Base-by-base conservation (phyloP, 2,329 filamentous ascomycete genomes). In the Pezicula neosporulosa region DNA sequence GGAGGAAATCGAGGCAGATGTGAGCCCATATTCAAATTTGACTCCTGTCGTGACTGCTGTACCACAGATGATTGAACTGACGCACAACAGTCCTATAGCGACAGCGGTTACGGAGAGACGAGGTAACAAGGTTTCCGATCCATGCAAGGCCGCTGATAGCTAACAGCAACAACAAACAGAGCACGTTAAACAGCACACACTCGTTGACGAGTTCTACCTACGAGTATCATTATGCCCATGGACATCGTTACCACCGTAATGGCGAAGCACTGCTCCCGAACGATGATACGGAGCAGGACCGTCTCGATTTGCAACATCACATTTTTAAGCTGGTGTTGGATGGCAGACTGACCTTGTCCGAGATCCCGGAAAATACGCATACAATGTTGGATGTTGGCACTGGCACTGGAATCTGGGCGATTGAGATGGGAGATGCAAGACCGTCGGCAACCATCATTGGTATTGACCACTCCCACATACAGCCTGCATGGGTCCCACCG, bases 321-420 rank as follows among this genome's bases (percentile, higher is more conserved):
- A 56, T 59, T 38, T 52, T 53, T 21, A 43, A 45, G 30, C 44
- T 58, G 33, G 30, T 46, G n/a, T 41, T 56, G n/a, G 58, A 50
- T 30, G 54, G 51, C 18, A 59, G 60, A 2, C 53, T 61, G 6
- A 62, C 59, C 16, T 52, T 57, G 2, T 38, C 48, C 3, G n/a
- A n/a, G 10, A 44, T 56, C 12, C 54, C 46, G 8, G 13, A 42
- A 12, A 80, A 80, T 47, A 55, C 58, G 6, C 59, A 60, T 12
- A 59, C 55, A 28, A 49, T 72, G 8, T 60, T 72, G 2, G 70
- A 73, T 43, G 60, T 73, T n/a, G 70, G 70, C 30, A 81, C 77
- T 7, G 82, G 82, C 21, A 83, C 81, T 0, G 81, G 81, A 2
- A 80, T 81, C 49, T 84, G 81, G 77, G 72, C 77, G 4, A 80